Evolutionary conservation across 352 stramenopile species (phyloP).

Genomic region (Phytophthora agathidicida): DNA sequence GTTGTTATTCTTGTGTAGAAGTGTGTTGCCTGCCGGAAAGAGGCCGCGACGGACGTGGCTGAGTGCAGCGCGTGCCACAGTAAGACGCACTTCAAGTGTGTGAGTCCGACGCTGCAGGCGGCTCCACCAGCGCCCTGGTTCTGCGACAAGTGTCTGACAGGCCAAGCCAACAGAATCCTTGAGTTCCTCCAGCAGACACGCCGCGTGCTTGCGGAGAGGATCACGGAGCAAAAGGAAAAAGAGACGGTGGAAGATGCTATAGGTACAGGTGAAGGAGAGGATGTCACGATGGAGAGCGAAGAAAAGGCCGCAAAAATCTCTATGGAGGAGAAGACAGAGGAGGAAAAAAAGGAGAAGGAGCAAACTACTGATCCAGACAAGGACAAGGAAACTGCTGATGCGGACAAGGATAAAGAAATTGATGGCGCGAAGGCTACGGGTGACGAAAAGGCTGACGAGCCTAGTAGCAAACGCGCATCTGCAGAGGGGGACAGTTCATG

Average conservation of each 20-base stretch:
- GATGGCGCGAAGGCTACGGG: neutral
- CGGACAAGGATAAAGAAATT: neutral
- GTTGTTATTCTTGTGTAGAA: constrained; percentile 30
- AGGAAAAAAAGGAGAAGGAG: constrained; percentile 1
- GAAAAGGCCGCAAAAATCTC: constrained; percentile 13
- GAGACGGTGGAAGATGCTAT: no score
- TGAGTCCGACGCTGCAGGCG: constrained; percentile 38
- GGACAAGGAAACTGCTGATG: neutral
- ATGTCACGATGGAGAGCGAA: constrained; percentile 2
- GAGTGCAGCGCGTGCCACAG: constrained; percentile 65
- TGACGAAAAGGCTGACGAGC: constrained; percentile 6
- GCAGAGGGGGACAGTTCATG: constrained; percentile 3
- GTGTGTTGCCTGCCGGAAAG: constrained; percentile 52
- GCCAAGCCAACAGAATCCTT: constrained; percentile 61
- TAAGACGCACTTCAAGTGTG: constrained; percentile 66
- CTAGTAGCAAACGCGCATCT: neutral
- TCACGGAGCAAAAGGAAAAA: constrained; percentile 27
- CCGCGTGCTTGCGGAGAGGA: constrained; percentile 53
- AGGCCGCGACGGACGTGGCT: constrained; percentile 47
- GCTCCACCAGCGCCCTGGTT: constrained; percentile 44
- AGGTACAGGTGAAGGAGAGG: neutral
- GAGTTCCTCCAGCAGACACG: constrained; percentile 73
- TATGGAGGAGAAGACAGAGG: constrained; percentile 11
- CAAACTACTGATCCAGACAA: constrained; percentile 1
- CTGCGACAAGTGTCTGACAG: constrained; percentile 60